Conservation (phyloP, 2,329 filamentous ascomycete species). For the Fusarium nematophilum region DNA sequence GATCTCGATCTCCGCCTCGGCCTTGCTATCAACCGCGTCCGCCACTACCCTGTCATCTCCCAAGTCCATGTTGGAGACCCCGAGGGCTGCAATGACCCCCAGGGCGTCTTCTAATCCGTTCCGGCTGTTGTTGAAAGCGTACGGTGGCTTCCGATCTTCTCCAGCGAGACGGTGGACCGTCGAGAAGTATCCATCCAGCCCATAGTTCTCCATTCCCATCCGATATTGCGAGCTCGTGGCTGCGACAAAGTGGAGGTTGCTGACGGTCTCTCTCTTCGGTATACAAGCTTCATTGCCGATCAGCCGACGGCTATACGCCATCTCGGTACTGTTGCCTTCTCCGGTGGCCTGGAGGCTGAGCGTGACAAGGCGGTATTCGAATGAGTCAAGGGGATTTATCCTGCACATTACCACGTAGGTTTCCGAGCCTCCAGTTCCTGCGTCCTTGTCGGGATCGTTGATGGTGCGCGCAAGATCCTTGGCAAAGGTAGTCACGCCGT, state of each 20-base stretch:
- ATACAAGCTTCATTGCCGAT: neutral
- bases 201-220: neutral
- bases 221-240: neutral
- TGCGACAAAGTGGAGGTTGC: neutral
- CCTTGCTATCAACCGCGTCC: neutral
- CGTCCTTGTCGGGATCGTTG: neutral
- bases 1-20: neutral
- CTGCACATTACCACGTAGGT: neutral
- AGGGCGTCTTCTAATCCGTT: neutral
- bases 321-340: neutral
- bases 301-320: neutral
- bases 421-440: neutral
- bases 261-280: neutral
- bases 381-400: neutral
- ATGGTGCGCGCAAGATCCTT: neutral
- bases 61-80: neutral
- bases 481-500: neutral
- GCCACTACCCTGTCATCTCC: neutral
- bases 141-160: neutral
- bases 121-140: neutral
- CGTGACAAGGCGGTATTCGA: neutral
- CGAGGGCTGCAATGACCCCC: neutral
- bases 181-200: neutral
- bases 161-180: neutral
- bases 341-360: neutral